Percentiles rank a stretch among this genome's conserved stretches.
Evolutionary conservation across 306 rosid genomes (phyloP).

Genomic region (Medicago ruthenica): DNA sequence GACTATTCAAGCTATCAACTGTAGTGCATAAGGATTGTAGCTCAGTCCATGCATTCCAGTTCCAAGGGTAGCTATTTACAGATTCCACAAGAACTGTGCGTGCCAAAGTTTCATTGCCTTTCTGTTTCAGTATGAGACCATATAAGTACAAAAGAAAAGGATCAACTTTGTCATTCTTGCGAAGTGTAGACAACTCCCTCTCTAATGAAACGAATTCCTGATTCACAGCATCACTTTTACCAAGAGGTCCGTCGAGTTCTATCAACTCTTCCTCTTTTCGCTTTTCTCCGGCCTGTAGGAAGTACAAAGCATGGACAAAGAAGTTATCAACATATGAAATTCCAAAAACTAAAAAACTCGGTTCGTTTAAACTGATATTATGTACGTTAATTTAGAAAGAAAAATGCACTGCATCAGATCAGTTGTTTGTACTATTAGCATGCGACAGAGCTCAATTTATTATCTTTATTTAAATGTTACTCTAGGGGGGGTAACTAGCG

Average conservation of each 20-base stretch:
- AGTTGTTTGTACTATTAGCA: conserved; percentile 12
- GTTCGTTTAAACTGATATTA: not conserved
- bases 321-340: not conserved
- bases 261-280: conserved; percentile 95
- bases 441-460: conserved; percentile 9
- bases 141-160: conserved; percentile 87
- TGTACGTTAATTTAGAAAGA: conserved; percentile 14
- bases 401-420: conserved; percentile 8
- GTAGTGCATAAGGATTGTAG: conserved; percentile 81
- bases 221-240: conserved; percentile 79
- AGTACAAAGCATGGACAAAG: not conserved
- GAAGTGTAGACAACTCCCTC: conserved; percentile 80
- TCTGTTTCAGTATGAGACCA: conserved; percentile 91
- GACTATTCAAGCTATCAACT: conserved; percentile 74
- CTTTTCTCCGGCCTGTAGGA: conserved; percentile 91
- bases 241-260: conserved; percentile 96
- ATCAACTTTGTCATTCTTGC: conserved; percentile 77
- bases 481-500: not conserved
- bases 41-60: conserved; percentile 98
- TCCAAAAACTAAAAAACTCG: not conserved
- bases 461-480: conserved; percentile 5
- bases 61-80: conserved; percentile 96
- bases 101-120: conserved; percentile 80
- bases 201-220: conserved; percentile 81
- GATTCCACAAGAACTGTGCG: conserved; percentile 89